Base-by-base conservation (phyloP, 352 stramenopile species). In the Globisporangium nodosum region DNA sequence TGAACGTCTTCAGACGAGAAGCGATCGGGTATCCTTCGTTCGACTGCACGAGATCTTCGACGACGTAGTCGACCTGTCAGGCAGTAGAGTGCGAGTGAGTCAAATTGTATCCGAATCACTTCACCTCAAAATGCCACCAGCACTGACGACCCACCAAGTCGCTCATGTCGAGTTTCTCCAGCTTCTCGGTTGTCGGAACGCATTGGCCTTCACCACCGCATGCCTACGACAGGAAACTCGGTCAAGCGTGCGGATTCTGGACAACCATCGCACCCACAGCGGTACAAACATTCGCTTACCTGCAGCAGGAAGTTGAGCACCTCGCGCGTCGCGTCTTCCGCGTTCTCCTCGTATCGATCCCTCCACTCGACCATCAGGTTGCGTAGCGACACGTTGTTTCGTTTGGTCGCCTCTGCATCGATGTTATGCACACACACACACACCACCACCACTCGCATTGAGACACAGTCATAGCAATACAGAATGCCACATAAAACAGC, bases 231-330 rank as follows among this genome's bases (percentile, higher is more conserved):
- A 45, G 1, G 53, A 18, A 18, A 47, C 39, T 42, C 33, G 6
- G 9, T 51, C 9, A 48, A 56, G 18, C 31, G 56, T 12, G 11
- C 35, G 2, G 33, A 40, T 30, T 21, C 24, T 42, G 2, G 21
- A 13, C 16, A 57, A 11, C 43, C 15, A 33, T n/a, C 1, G 21
- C 31, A 11, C 13, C n/a, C 37, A n/a, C 2, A 27, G 24, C 24
- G 24, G 1, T 27, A 27, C 24, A 27, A 27, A 27, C 24, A 27
- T 27, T 27, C 20, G 37, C 51, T 40, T 50, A 55, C 54, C 68
- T 93, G 77, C 21, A 96, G 40, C 20, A 93, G 66, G 54, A 94
- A 82, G 54, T 93, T 88, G 13, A 96, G 65, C 49, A 96, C 60
- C 58, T 94, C 84, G 33, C 78, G 77, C 31, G 69, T 83, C 21